Conservation (phyloP, 2,329 filamentous ascomycete species). For the Calycina herbarum region DNA sequence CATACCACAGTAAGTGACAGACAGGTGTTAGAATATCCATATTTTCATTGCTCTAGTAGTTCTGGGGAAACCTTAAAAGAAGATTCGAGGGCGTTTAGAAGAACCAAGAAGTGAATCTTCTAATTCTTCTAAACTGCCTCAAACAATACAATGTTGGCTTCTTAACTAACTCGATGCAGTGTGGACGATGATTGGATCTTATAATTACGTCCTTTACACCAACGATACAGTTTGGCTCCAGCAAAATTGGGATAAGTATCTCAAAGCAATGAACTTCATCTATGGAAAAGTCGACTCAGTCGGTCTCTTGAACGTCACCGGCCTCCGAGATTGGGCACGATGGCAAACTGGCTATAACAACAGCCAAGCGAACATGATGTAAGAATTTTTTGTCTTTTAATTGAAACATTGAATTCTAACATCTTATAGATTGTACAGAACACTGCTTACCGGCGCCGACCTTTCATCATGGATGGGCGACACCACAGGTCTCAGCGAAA, state of each 20-base stretch:
- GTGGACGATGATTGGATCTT: slow-evolving; percentile 58
- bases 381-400: background rate
- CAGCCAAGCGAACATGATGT: slow-evolving; percentile 34
- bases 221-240: slow-evolving; percentile 51
- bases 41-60: no score
- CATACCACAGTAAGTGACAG: slow-evolving; percentile 48
- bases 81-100: no score
- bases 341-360: slow-evolving; percentile 32
- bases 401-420: slow-evolving; percentile 7
- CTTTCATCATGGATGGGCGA: slow-evolving; percentile 46
- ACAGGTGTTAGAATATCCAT: no score
- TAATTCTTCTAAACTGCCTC: no score
- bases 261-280: slow-evolving; percentile 47
- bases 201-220: slow-evolving; percentile 58
- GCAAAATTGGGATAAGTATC: slow-evolving; percentile 51
- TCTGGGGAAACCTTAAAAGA: no score
- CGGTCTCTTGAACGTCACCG: slow-evolving; percentile 35
- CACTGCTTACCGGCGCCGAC: slow-evolving; percentile 47
- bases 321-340: slow-evolving; percentile 33
- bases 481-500: slow-evolving; percentile 20
- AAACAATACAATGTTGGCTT: no score
- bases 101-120: no score
- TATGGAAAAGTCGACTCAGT: slow-evolving; percentile 43
- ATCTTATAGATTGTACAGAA: slow-evolving; percentile 41
- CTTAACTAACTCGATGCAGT: slow-evolving; percentile 30